Percentiles rank a stretch among this genome's conserved stretches.
Conservation (phyloP, 768 basidiomycete species). For the Ephemerocybe angulata region DNA sequence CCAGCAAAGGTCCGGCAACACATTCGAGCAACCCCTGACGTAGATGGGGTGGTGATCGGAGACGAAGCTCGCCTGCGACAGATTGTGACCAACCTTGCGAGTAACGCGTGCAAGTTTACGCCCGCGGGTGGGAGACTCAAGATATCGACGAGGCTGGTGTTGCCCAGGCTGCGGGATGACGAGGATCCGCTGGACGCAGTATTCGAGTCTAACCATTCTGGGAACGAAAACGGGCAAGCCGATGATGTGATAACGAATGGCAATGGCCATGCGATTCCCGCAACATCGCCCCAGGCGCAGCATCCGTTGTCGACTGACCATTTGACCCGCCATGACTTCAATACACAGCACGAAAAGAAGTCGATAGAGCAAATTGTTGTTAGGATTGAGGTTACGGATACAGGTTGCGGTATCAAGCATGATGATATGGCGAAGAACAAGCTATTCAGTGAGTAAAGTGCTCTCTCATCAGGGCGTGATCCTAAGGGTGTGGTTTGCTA, state of each 20-base stretch:
- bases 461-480: background rate
- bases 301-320: constrained; percentile 33
- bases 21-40: constrained; percentile 43
- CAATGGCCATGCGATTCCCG: background rate
- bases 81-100: constrained; percentile 80
- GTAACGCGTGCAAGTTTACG: constrained; percentile 82
- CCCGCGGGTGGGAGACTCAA: constrained; percentile 63
- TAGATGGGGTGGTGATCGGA: constrained; percentile 72
- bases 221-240: background rate
- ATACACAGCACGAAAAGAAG: constrained; percentile 34
- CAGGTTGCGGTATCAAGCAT: constrained; percentile 49
- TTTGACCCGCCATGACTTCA: constrained; percentile 48
- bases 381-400: constrained; percentile 82
- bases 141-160: constrained; percentile 62
- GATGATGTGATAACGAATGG: constrained; percentile 8
- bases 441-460: constrained; percentile 56
- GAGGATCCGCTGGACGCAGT: constrained; percentile 16
- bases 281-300: background rate
- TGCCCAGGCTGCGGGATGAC: constrained; percentile 24
- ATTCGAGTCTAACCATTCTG: background rate
- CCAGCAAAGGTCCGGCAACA: constrained; percentile 37
- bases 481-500: background rate
- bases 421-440: constrained; percentile 68
- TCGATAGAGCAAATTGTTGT: constrained; percentile 65
- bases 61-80: constrained; percentile 81